phyloP scores from a whole-genome alignment of 2,329 filamentous ascomycete species.

The Iodosphaeria phyllophila region DNA sequence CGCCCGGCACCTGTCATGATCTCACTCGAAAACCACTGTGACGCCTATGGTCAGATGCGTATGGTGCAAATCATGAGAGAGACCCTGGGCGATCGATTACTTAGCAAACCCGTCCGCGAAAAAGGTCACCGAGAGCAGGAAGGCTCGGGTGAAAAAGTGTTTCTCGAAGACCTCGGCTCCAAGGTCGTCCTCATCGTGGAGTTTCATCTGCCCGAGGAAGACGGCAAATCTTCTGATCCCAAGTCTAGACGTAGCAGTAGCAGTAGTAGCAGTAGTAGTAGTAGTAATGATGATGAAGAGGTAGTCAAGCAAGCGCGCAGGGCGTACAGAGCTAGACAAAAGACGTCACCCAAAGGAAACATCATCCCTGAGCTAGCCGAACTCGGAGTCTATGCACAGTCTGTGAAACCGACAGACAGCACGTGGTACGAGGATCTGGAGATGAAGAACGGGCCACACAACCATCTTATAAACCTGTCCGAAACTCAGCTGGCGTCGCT shows the following conservation, averaged over 20 bases:
- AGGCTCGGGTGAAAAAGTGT: conserved; percentile 31
- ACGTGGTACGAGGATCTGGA: conserved; percentile 39
- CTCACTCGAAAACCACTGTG: conserved; percentile 51
- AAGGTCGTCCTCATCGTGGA: conserved; percentile 52
- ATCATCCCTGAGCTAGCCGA: conserved; percentile 48
- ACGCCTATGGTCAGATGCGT: conserved; percentile 35
- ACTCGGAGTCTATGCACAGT: conserved; percentile 51
- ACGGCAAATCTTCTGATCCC: conserved; percentile 18
- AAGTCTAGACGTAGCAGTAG: too few species aligned
- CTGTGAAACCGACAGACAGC: conserved; percentile 46
- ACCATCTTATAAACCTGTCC: conserved; percentile 38
- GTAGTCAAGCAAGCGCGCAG: conserved; percentile 25
- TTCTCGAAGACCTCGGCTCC: conserved; percentile 36
- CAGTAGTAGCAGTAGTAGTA: conserved; percentile 9
- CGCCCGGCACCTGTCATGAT: conserved; percentile 38
- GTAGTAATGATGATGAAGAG: conserved; percentile 21
- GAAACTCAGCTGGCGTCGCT: conserved; percentile 36
- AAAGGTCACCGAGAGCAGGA: conserved; percentile 36
- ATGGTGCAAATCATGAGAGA: conserved; percentile 48
- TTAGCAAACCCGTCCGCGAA: conserved; percentile 35
- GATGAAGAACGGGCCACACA: conserved; percentile 13
- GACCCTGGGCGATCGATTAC: conserved; percentile 38
- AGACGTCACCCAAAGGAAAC: conserved; percentile 21
- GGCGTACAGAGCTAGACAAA: conserved; percentile 34
- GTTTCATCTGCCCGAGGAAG: conserved; percentile 38